Evolutionary conservation across 768 basidiomycete genomes (phyloP), one percentile per base, ranked within the genome.

Genomic region (Russula sp.): DNA sequence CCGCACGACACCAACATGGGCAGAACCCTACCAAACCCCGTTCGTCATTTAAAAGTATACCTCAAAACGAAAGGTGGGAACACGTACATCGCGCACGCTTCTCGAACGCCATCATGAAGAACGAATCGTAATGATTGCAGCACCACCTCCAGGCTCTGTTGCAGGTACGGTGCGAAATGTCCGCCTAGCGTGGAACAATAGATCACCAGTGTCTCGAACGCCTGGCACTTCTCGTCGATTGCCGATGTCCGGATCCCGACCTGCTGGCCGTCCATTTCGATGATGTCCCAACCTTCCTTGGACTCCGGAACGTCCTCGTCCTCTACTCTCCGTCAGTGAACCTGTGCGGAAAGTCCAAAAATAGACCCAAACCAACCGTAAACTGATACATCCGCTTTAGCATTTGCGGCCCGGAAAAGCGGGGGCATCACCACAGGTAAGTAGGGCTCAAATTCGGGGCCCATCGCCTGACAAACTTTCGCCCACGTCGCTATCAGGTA

Each of bases 401-500:
- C 84, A 34, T 85, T 81, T 3, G 94, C 94, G 0, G 88, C 84
- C 6, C 82, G 79, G 26, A 94, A 78, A 13, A 95, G 74, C 0
- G 84, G 81, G 0, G 92, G 90, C 84, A 95, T 92, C 2, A 94
- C 92, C 18, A 89, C 81, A 0, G 87, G 86, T 2, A 95, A 80
- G 73, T 91, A 95, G 0, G 91, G 91, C 71, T 90, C 90, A 65
- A 95, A 96, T 71, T 94, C 89, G 13, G 82, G 78, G 0, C 89
- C 89, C 70, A 95, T 81, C 0, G 90, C 90, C 67, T 92, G 91
- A 71, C 90, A 93, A 0, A 95, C 81, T 70, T 91, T 94, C 2
- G 90, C 88, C 92, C 92, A 95, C 0, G 92, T 94, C 49, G 87
- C 84, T 54, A 92, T 91, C 30, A 94, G 79, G 72, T 92, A 93